Conservation (phyloP, 768 basidiomycete genomes). For the Auricularia auricula-judae region DNA sequence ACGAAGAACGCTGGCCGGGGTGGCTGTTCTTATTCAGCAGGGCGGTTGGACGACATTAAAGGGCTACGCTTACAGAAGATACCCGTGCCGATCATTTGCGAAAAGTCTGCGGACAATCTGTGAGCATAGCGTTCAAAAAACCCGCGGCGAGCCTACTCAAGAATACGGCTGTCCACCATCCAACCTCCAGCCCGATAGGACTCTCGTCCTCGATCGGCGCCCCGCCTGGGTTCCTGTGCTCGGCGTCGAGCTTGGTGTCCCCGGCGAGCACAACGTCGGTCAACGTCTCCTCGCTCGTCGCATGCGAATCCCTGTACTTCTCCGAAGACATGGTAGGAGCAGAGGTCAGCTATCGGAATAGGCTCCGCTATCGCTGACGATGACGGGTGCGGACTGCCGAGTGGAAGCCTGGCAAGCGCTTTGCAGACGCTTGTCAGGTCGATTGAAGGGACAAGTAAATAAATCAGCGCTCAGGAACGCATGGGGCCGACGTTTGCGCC, state of each 20-base stretch:
- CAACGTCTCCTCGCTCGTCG: neutral
- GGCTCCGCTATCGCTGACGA: too few relatives aligned
- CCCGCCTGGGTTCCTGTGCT: neutral
- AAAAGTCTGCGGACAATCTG: neutral
- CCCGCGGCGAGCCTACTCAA: neutral
- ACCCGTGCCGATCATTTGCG: neutral
- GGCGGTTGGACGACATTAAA: neutral
- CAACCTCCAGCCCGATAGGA: neutral
- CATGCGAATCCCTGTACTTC: neutral
- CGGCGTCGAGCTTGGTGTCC: neutral
- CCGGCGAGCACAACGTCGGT: neutral
- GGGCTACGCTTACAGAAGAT: neutral
- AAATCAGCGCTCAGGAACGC: too few relatives aligned
- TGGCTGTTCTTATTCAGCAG: neutral
- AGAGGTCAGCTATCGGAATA: neutral
- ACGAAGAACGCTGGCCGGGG: neutral
- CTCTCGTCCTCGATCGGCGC: neutral
- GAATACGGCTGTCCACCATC: neutral
- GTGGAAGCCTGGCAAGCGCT: too few relatives aligned
- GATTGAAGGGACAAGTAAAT: too few relatives aligned
- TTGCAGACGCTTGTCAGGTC: too few relatives aligned
- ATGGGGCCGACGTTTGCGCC: too few relatives aligned
- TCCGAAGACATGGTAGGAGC: neutral
- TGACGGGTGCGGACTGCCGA: too few relatives aligned
- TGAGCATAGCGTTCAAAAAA: neutral